phyloP scores from a whole-genome alignment of 129 eudicot species.

The Flaveria robusta region DNA sequence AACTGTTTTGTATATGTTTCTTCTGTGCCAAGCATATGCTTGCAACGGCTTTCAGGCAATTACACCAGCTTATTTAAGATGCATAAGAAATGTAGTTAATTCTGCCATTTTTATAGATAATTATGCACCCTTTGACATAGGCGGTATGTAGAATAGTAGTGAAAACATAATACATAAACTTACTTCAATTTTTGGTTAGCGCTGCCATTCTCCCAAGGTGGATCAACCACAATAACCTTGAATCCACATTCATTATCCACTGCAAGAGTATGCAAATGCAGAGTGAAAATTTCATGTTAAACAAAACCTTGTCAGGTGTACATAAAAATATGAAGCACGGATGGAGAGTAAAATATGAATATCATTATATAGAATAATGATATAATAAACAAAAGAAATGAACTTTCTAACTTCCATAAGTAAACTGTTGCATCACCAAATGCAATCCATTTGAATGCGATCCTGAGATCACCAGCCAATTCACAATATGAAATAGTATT shows the following conservation, averaged over 20 bases:
- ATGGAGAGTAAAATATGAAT: background rate
- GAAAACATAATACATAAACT: conserved; percentile 25
- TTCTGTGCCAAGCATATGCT: background rate
- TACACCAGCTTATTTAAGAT: conserved; percentile 7
- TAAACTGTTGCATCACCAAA: background rate
- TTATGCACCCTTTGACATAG: background rate
- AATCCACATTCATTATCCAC: conserved; percentile 69
- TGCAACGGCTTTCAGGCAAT: background rate
- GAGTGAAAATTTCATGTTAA: conserved; percentile 1
- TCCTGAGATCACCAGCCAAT: conserved; percentile 1
- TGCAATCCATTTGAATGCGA: background rate
- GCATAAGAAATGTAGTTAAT: background rate
- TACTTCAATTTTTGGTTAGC: conserved; percentile 85
- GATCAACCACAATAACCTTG: conserved; percentile 83
- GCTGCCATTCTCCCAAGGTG: conserved; percentile 98
- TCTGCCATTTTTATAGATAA: conserved; percentile 9
- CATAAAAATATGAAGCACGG: background rate
- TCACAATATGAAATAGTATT: conserved; percentile 8
- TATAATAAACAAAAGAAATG: background rate
- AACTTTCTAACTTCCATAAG: background rate
- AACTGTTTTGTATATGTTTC: conserved; percentile 1
- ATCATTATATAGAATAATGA: conserved; percentile 8
- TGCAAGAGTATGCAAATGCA: conserved; percentile 41
- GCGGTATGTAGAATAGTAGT: conserved; percentile 7
- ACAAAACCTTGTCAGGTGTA: conserved; percentile 1